These are phyloP conservation scores for Agrostemma githago DNA, from an alignment of 148 eudicot genomes.

Conservation along the genomic window DNA sequence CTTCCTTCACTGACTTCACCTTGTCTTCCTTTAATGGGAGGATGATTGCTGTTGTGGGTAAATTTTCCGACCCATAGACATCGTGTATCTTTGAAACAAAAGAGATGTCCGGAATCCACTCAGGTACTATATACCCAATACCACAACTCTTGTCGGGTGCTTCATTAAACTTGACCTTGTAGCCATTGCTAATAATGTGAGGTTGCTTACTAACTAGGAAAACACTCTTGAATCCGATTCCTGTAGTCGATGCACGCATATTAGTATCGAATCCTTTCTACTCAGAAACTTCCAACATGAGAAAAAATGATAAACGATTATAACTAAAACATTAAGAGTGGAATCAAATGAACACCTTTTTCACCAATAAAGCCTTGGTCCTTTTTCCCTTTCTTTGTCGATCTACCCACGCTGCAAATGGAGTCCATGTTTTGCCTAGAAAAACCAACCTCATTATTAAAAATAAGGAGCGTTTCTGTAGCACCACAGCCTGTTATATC, in stretches of 20 bases:
- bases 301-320: too few relatives aligned
- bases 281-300: not conserved
- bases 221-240: slow-evolving; percentile 49
- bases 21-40: slow-evolving; percentile 41
- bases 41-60: slow-evolving; percentile 33
- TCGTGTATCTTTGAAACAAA: slow-evolving; percentile 21
- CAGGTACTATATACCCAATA: slow-evolving; percentile 35
- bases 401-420: slow-evolving; percentile 19
- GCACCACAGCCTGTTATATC: slow-evolving; percentile 20
- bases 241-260: slow-evolving; percentile 5
- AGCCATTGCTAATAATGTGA: slow-evolving; percentile 41
- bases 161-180: slow-evolving; percentile 35
- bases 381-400: slow-evolving; percentile 21
- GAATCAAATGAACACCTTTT: slow-evolving; percentile 15
- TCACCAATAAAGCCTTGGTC: slow-evolving; percentile 28
- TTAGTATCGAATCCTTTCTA: not conserved
- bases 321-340: too few relatives aligned
- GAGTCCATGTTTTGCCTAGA: slow-evolving; percentile 13
- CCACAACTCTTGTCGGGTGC: slow-evolving; percentile 28
- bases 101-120: slow-evolving; percentile 27
- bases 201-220: slow-evolving; percentile 33
- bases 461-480: slow-evolving; percentile 14
- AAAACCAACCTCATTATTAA: slow-evolving; percentile 23
- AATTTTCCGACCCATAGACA: slow-evolving; percentile 24
- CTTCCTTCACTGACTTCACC: slow-evolving; percentile 29